phyloP scores from a whole-genome alignment of 345 rosid species.

The Cardamine occulta region DNA sequence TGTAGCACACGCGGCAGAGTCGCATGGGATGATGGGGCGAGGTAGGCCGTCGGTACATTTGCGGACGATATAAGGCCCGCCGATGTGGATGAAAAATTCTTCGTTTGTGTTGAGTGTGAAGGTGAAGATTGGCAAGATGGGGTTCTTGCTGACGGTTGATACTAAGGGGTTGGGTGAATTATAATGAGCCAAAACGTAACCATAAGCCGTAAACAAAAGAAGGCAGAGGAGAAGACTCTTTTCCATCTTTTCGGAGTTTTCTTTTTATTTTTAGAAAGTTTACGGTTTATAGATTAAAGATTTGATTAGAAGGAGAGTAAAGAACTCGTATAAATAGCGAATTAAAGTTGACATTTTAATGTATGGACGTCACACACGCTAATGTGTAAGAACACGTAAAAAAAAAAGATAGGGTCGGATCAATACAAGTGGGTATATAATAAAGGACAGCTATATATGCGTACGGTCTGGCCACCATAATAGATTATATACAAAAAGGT shows the following conservation, averaged over 20 bases:
- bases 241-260: conserved; percentile 7
- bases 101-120: conserved; percentile 38
- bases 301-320: background rate
- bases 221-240: conserved; percentile 24
- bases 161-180: conserved; percentile 26
- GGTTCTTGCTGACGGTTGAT: conserved; percentile 46
- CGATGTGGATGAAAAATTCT: conserved; percentile 41
- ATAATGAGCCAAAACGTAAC: conserved; percentile 12
- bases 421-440: no score
- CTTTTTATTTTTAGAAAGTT: background rate
- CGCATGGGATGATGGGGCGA: conserved; percentile 35
- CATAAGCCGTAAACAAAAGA: conserved; percentile 5
- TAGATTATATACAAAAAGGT: background rate
- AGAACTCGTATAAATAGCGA: conserved; percentile 10
- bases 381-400: background rate
- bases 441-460: no score
- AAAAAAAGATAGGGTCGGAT: background rate
- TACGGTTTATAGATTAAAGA: background rate
- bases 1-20: conserved; percentile 30
- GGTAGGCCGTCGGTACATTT: conserved; percentile 27
- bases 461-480: background rate
- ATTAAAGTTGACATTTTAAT: conserved; percentile 6
- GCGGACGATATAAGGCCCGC: conserved; percentile 34
- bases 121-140: conserved; percentile 39
- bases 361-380: conserved; percentile 16